Percentiles rank a stretch among this genome's conserved stretches.
Evolutionary conservation across 148 eudicot species (phyloP).

Genomic region (Camellia granthamiana): DNA sequence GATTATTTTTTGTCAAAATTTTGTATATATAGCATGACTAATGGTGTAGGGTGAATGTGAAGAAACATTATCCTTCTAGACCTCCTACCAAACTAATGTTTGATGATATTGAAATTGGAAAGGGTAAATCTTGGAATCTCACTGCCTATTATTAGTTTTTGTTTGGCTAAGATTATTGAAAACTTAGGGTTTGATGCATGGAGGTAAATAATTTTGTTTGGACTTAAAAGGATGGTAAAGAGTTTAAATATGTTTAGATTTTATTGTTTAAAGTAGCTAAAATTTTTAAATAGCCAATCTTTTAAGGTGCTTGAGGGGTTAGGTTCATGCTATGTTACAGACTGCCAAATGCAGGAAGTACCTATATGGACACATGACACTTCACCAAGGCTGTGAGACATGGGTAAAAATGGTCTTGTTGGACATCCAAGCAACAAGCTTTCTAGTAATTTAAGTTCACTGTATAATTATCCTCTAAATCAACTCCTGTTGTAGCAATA

Average conservation of each 20-base stretch:
- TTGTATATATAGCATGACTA: not conserved
- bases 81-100: not conserved
- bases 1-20: not conserved
- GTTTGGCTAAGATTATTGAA: not conserved
- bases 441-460: not conserved
- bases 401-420: not conserved
- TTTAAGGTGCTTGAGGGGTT: not conserved
- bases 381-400: not conserved
- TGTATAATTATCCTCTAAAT: no score
- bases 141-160: not conserved
- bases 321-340: not conserved
- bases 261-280: not conserved
- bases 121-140: constrained; percentile 3
- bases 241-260: not conserved
- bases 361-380: not conserved
- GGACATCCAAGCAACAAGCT: not conserved
- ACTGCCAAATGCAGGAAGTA: not conserved
- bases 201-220: not conserved
- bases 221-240: not conserved
- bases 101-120: not conserved
- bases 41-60: not conserved
- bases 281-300: not conserved
- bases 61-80: not conserved
- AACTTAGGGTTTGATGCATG: not conserved
- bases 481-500: not conserved